phyloP scores from a whole-genome alignment of 1,139 yeast genomes.

The Blastobotrys apis region DNA sequence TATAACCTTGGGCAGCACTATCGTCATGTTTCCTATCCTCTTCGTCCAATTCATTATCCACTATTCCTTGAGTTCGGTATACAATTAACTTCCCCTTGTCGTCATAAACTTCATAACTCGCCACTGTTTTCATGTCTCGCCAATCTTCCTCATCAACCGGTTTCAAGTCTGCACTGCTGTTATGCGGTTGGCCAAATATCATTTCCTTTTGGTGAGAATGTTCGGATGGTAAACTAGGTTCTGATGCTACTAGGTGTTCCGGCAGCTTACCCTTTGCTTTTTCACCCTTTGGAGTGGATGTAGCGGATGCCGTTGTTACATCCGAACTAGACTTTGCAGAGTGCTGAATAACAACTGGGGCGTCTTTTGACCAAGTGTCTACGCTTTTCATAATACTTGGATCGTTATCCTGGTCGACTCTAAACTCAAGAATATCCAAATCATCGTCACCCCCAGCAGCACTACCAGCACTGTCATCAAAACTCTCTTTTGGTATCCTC shows the following conservation, averaged over 20 bases:
- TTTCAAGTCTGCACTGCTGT: neutral
- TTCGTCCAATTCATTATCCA: constrained; percentile 10
- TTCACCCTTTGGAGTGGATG: neutral
- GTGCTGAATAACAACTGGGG: too few relatives aligned
- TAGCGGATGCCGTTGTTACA: too few relatives aligned
- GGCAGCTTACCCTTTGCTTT: neutral
- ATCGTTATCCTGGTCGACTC: constrained; percentile 23
- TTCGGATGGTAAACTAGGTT: neutral
- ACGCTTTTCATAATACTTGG: constrained; percentile 22
- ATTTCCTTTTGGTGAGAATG: neutral
- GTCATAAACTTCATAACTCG: constrained; percentile 55
- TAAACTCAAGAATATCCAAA: constrained; percentile 28
- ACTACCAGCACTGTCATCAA: too few relatives aligned
- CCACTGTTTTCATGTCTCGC: constrained; percentile 60
- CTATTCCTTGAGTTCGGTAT: constrained; percentile 15
- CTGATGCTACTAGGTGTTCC: neutral
- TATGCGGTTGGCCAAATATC: too few relatives aligned
- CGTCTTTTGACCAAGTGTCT: constrained; percentile 2
- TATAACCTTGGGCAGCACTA: constrained; percentile 57
- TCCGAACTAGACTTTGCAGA: too few relatives aligned
- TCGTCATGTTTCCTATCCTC: constrained; percentile 17
- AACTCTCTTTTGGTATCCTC: too few relatives aligned
- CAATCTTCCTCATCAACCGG: constrained; percentile 35
- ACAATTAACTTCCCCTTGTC: constrained; percentile 50
- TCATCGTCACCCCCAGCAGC: constrained; percentile 12